These are phyloP conservation scores for Biancaea sappan DNA, from an alignment of 306 rosid genomes.

Conservation along the genomic window DNA sequence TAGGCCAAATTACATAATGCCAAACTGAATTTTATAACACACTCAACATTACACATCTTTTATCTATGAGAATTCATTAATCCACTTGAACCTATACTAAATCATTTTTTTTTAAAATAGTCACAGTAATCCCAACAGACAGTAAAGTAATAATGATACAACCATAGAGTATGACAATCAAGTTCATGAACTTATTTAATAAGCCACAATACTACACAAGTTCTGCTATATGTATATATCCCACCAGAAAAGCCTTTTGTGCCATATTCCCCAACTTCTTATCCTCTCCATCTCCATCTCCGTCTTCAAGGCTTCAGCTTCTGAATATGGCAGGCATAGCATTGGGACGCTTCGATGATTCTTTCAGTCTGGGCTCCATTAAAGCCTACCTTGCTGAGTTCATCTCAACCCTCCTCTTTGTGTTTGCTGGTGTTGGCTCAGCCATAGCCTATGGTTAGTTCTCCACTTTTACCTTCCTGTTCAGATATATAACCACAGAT, in stretches of 20 bases:
- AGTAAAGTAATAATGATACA: slow-evolving; percentile 14
- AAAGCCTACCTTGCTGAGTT: slow-evolving; percentile 88
- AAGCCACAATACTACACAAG: slow-evolving; percentile 13
- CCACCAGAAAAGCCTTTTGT: slow-evolving; percentile 31
- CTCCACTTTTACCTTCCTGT: neutral
- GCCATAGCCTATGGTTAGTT: slow-evolving; percentile 76
- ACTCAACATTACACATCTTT: too few species aligned
- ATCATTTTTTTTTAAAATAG: too few species aligned
- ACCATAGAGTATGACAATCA: neutral
- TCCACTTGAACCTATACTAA: too few species aligned
- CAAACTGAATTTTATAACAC: too few species aligned
- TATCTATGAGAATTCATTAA: too few species aligned
- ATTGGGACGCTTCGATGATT: slow-evolving; percentile 72
- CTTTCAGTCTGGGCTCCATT: slow-evolving; percentile 66
- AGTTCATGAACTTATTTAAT: slow-evolving; percentile 29
- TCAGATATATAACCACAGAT: neutral
- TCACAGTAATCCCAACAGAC: too few species aligned
- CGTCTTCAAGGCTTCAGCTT: slow-evolving; percentile 20
- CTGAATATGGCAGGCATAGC: slow-evolving; percentile 70
- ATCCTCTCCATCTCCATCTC: slow-evolving; percentile 25
- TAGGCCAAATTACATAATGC: too few species aligned
- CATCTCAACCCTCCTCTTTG: slow-evolving; percentile 90
- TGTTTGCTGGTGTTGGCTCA: slow-evolving; percentile 90
- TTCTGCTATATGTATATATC: slow-evolving; percentile 37
- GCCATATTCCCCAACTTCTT: slow-evolving; percentile 28